Percentiles rank a stretch among this genome's conserved stretches.
Evolutionary conservation across 371 early-diverging fungal species (phyloP).

Genomic region (Actinomortierella wolfii): DNA sequence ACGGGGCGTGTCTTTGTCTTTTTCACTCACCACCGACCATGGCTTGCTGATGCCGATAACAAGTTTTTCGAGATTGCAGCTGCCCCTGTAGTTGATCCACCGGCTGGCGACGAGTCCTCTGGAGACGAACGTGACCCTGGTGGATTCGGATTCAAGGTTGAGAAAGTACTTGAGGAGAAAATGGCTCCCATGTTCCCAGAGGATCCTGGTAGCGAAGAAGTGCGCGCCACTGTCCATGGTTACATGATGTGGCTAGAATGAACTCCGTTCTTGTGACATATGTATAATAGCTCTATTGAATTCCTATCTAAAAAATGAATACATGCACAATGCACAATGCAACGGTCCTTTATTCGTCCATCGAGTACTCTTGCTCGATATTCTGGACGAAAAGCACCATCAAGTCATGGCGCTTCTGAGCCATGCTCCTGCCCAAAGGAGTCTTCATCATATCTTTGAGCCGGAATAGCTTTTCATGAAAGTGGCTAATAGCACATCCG

Average conservation of each 20-base stretch:
- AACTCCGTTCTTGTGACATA: slow-evolving; percentile 3
- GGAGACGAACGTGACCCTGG: slow-evolving; percentile 57
- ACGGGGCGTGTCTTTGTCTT: slow-evolving; percentile 69
- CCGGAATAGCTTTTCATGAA: slow-evolving; percentile 71
- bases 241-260: slow-evolving; percentile 50
- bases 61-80: slow-evolving; percentile 81
- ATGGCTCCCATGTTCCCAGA: slow-evolving; percentile 89
- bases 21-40: slow-evolving; percentile 72
- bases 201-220: slow-evolving; percentile 81
- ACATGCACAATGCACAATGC: background rate
- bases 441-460: slow-evolving; percentile 67
- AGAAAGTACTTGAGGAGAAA: slow-evolving; percentile 68
- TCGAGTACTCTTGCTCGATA: slow-evolving; percentile 54
- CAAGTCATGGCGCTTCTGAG: slow-evolving; percentile 54
- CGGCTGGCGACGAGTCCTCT: slow-evolving; percentile 32
- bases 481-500: slow-evolving; percentile 70
- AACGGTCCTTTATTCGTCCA: slow-evolving; percentile 22
- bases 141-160: slow-evolving; percentile 74
- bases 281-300: slow-evolving; percentile 4
- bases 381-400: slow-evolving; percentile 60
- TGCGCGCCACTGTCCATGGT: slow-evolving; percentile 86
- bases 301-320: background rate
- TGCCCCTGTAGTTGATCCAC: slow-evolving; percentile 50
- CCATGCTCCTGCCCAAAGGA: slow-evolving; percentile 54
- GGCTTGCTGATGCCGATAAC: slow-evolving; percentile 77